These are phyloP conservation scores for Aureobasidium sp. DNA, from an alignment of 2,329 filamentous ascomycete species.

Conservation along the genomic window DNA sequence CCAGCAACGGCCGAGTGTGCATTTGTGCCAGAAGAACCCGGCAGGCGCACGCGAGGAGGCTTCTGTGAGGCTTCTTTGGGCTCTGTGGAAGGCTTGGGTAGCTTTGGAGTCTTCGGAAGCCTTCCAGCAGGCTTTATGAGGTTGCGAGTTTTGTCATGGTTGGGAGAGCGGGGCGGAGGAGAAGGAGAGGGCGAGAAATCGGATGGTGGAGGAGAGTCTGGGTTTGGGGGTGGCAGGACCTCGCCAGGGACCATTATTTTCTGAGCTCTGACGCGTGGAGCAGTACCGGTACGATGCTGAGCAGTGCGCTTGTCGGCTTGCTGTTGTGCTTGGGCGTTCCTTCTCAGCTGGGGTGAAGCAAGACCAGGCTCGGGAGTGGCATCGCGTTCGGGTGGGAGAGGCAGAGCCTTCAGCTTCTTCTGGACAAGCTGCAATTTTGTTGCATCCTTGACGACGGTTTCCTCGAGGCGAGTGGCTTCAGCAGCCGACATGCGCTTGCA, in stretches of 20 bases:
- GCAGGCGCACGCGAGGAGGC: slow-evolving; percentile 28
- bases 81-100: slow-evolving; percentile 25
- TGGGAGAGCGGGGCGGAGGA: slow-evolving; percentile 25
- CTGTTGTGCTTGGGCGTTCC: slow-evolving; percentile 12
- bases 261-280: slow-evolving; percentile 16
- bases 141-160: slow-evolving; percentile 19
- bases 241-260: slow-evolving; percentile 36
- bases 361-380: slow-evolving; percentile 38
- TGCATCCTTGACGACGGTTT: slow-evolving; percentile 30
- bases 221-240: slow-evolving; percentile 35
- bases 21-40: slow-evolving; percentile 43
- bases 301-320: slow-evolving; percentile 13
- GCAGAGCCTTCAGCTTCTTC: slow-evolving; percentile 52
- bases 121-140: neutral
- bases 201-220: slow-evolving; percentile 22
- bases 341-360: slow-evolving; percentile 25
- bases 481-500: slow-evolving; percentile 28
- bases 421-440: slow-evolving; percentile 51
- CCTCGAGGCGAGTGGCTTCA: slow-evolving; percentile 25
- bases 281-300: slow-evolving; percentile 13
- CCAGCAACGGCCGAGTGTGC: slow-evolving; percentile 45
- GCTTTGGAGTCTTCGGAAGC: slow-evolving; percentile 25
- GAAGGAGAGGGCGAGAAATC: slow-evolving; percentile 29
- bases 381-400: slow-evolving; percentile 51
- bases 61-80: slow-evolving; percentile 38